Conservation (phyloP, 1,284 basidiomycete genomes). For the Melanopsichium pennsylvanicum region DNA sequence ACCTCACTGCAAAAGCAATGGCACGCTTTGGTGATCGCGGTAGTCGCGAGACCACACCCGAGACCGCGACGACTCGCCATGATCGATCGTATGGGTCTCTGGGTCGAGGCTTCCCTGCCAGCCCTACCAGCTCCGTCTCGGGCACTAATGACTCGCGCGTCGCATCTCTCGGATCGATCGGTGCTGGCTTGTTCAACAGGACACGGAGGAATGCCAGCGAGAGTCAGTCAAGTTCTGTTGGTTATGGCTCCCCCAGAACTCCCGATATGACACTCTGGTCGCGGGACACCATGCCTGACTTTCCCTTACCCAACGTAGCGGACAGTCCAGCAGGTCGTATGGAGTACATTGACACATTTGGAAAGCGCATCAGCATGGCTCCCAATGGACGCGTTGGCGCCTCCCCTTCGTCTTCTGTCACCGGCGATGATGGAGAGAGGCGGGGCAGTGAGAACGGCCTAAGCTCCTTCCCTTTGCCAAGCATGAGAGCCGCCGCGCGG, state of each 20-base stretch:
- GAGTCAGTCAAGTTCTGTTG: conserved; percentile 13
- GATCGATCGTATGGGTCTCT: conserved; percentile 10
- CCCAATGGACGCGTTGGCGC: conserved; percentile 9
- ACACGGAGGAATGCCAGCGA: conserved; percentile 17
- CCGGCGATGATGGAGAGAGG: conserved; percentile 28
- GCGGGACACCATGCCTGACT: conserved; percentile 50
- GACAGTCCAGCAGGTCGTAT: conserved; percentile 50
- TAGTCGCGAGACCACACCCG: conserved; percentile 47
- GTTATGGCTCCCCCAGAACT: conserved; percentile 22
- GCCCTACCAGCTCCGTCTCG: not conserved
- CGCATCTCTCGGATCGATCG: conserved; percentile 33
- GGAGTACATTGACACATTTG: conserved; percentile 44
- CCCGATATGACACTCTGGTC: conserved; percentile 53
- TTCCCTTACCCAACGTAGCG: conserved; percentile 55
- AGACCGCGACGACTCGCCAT: conserved; percentile 2
- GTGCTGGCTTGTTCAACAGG: conserved; percentile 37
- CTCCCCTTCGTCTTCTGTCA: conserved; percentile 18
- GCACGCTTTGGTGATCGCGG: conserved; percentile 41
- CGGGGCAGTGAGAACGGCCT: conserved; percentile 20
- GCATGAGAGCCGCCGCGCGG: conserved; percentile 44
- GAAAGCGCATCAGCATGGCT: conserved; percentile 33
- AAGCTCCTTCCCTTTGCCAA: conserved; percentile 37
- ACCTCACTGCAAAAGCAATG: conserved; percentile 59
- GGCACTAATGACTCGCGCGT: conserved; percentile 12
- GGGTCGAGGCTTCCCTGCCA: conserved; percentile 8